Percentiles rank a stretch among this genome's conserved stretches.
Conservation (phyloP, 2,329 filamentous ascomycete genomes). For the Aspergillus sp. region DNA sequence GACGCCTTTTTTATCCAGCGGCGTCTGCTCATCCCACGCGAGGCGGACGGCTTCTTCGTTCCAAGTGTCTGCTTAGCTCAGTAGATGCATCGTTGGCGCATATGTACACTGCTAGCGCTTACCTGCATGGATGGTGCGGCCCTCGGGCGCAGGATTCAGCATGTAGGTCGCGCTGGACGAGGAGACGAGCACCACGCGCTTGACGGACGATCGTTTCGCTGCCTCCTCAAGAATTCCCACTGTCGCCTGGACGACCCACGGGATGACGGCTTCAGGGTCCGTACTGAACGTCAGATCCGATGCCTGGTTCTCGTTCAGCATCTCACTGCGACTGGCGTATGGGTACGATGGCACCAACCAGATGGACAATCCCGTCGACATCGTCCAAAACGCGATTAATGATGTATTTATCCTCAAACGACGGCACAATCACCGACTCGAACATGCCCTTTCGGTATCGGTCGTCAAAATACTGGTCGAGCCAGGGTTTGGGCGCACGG, state of each 20-base stretch:
- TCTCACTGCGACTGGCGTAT: background rate
- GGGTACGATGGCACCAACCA: constrained; percentile 8
- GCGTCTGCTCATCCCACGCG: constrained; percentile 4
- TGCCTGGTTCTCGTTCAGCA: constrained; percentile 6
- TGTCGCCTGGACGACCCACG: constrained; percentile 15
- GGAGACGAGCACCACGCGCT: background rate
- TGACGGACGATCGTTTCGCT: background rate
- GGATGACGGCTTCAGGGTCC: constrained; percentile 46
- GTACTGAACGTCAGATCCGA: constrained; percentile 29
- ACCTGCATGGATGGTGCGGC: background rate
- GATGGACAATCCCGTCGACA: constrained; percentile 25
- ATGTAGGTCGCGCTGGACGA: background rate
- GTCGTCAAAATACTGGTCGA: constrained; percentile 31
- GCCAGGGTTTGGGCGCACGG: constrained; percentile 37
- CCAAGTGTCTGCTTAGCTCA: constrained; percentile 10
- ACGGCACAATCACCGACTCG: constrained; percentile 39
- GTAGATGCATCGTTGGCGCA: background rate
- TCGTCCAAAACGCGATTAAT: constrained; percentile 44
- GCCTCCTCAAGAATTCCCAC: background rate
- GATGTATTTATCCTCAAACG: constrained; percentile 37
- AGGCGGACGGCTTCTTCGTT: constrained; percentile 2
- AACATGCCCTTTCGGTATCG: constrained; percentile 31
- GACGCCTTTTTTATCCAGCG: background rate
- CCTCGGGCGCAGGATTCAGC: background rate
- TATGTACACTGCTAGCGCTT: background rate